phyloP scores from a whole-genome alignment of 345 rosid species.

The Hibiscus trionum region DNA sequence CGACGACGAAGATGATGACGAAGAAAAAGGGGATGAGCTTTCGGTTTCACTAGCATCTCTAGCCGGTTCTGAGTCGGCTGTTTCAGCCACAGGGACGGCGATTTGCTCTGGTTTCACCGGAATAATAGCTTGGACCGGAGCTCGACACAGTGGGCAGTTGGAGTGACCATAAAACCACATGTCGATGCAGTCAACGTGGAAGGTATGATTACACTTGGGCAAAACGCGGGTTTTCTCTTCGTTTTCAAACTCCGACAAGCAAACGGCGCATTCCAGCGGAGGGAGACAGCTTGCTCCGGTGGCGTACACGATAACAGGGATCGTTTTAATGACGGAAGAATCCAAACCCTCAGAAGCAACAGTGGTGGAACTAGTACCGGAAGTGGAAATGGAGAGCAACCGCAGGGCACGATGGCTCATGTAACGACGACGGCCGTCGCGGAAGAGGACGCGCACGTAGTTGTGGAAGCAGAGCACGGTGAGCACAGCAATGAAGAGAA shows the following conservation, averaged over 20 bases:
- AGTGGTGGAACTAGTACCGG: constrained; percentile 7
- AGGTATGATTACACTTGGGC: constrained; percentile 62
- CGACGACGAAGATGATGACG: constrained; percentile 20
- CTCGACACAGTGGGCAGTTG: constrained; percentile 77
- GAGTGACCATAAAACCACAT: constrained; percentile 73
- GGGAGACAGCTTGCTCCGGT: constrained; percentile 15
- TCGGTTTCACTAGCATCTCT: constrained; percentile 18
- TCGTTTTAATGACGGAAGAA: constrained; percentile 32
- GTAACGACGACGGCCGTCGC: constrained; percentile 41
- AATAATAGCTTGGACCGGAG: constrained; percentile 37
- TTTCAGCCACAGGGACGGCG: neutral
- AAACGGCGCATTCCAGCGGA: constrained; percentile 51
- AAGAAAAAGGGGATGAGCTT: neutral
- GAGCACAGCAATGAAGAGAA: constrained; percentile 46
- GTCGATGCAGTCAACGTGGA: constrained; percentile 77
- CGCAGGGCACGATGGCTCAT: constrained; percentile 18
- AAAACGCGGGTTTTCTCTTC: constrained; percentile 55
- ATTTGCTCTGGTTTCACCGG: constrained; percentile 7
- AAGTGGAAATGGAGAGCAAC: constrained; percentile 23
- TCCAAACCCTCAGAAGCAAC: constrained; percentile 40
- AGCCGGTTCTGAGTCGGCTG: constrained; percentile 7
- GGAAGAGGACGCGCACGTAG: constrained; percentile 44
- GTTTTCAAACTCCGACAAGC: constrained; percentile 70
- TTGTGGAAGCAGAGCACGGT: constrained; percentile 48
- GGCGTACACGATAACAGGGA: constrained; percentile 48